Conservation (phyloP, 2,329 filamentous ascomycete species). For the Penicillium sclerotiorum region DNA sequence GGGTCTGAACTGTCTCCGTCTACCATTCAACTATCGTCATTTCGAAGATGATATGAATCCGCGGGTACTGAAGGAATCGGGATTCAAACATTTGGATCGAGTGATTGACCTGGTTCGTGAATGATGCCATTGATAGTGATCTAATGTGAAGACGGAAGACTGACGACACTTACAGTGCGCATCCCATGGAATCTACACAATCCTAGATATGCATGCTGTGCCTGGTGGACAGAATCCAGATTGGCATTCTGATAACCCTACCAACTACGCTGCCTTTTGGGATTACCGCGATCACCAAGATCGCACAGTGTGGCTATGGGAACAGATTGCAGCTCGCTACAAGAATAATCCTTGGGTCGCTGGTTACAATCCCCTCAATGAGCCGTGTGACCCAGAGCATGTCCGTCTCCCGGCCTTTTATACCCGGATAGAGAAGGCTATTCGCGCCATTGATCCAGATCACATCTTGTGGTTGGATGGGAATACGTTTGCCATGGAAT, state of each 20-base stretch:
- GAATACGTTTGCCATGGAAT: conserved; percentile 52
- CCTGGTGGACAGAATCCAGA: conserved; percentile 55
- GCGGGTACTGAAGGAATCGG: conserved; percentile 46
- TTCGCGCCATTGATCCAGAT: conserved; percentile 50
- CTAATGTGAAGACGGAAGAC: too few relatives aligned
- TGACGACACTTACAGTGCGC: too few relatives aligned
- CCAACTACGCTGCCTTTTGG: conserved; percentile 53
- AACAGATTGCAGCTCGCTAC: conserved; percentile 50
- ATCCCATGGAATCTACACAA: conserved; percentile 53
- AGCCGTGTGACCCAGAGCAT: conserved; percentile 54
- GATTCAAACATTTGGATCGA: conserved; percentile 53
- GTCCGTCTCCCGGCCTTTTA: conserved; percentile 51
- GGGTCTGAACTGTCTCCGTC: conserved; percentile 60
- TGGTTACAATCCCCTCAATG: conserved; percentile 57
- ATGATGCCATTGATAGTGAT: too few relatives aligned
- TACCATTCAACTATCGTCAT: conserved; percentile 64
- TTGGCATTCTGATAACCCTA: conserved; percentile 55
- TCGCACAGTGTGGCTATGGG: conserved; percentile 54
- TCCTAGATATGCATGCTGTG: conserved; percentile 54
- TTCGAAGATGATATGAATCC: conserved; percentile 54
- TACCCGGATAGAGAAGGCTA: conserved; percentile 49
- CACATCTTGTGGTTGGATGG: conserved; percentile 52
- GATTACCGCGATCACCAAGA: conserved; percentile 56
- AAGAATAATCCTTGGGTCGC: conserved; percentile 52
- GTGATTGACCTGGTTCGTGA: conserved; percentile 47